These are phyloP conservation scores for Escovopsis sp. DNA, from an alignment of 2,329 filamentous ascomycete genomes.

Conservation along the genomic window DNA sequence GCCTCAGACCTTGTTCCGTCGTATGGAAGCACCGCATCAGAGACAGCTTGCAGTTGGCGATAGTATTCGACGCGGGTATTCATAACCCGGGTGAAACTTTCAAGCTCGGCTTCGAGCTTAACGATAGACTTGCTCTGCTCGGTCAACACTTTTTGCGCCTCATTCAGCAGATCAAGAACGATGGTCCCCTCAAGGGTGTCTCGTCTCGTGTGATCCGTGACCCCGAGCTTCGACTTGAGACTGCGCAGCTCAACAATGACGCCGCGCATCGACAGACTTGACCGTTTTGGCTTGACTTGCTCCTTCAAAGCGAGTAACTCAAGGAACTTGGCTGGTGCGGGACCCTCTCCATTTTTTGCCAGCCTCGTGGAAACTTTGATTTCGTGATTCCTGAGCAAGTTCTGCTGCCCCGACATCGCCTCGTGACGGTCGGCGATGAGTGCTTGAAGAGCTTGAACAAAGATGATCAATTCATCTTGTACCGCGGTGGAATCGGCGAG, in stretches of 20 bases:
- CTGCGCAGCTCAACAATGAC: constrained; percentile 56
- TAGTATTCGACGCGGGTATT: constrained; percentile 84
- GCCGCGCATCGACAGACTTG: constrained; percentile 52
- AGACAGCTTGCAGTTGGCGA: constrained; percentile 77
- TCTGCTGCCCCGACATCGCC: constrained; percentile 62
- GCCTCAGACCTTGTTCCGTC: constrained; percentile 46
- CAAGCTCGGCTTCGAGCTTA: constrained; percentile 53
- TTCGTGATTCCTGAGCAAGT: constrained; percentile 61
- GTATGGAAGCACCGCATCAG: constrained; percentile 67
- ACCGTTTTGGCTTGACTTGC: constrained; percentile 30
- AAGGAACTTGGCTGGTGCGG: constrained; percentile 50
- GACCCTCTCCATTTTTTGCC: constrained; percentile 50
- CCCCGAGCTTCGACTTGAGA: constrained; percentile 32
- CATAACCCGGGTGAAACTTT: constrained; percentile 63
- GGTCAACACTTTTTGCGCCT: constrained; percentile 38
- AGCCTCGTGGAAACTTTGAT: constrained; percentile 43
- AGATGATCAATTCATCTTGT: constrained; percentile 81
- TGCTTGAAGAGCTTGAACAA: constrained; percentile 63
- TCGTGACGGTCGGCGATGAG: constrained; percentile 66
- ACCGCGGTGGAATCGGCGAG: constrained; percentile 75
- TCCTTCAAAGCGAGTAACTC: constrained; percentile 35
- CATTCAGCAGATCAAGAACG: constrained; percentile 46
- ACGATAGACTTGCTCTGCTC: constrained; percentile 35
- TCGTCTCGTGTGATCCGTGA: constrained; percentile 16
- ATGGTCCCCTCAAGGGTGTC: constrained; percentile 57